Conservation (phyloP, 345 rosid species). For the Salix viminalis region DNA sequence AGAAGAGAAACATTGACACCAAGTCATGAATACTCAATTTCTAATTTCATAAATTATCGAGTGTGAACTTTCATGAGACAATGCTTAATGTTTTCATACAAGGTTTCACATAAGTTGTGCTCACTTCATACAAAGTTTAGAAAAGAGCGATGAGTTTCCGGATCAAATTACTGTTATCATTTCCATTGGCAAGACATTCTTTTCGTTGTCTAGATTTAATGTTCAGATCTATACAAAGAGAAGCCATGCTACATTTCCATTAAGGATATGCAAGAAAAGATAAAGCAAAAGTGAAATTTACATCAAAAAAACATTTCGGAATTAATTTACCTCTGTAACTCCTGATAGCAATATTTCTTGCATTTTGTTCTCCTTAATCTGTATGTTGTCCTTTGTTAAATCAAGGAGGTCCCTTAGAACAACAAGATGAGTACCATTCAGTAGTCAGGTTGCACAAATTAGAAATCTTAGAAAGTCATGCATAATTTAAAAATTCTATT, state of each 20-base stretch:
- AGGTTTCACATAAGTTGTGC: background rate
- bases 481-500: background rate
- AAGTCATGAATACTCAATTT: background rate
- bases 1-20: background rate
- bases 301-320: background rate
- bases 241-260: background rate
- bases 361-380: slow-evolving; percentile 71
- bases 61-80: background rate
- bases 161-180: background rate
- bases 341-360: slow-evolving; percentile 66
- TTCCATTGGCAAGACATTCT: background rate
- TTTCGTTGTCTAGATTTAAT: background rate
- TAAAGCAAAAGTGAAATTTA: background rate
- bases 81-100: background rate
- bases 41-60: background rate
- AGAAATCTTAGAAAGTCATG: slow-evolving; percentile 1
- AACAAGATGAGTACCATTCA: background rate
- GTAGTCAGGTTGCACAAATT: background rate
- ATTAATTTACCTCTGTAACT: slow-evolving; percentile 44
- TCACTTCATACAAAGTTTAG: background rate
- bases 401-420: slow-evolving; percentile 69
- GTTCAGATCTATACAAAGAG: background rate
- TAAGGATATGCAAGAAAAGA: background rate
- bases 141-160: background rate
- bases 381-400: slow-evolving; percentile 72